Evolutionary conservation across 2,329 filamentous ascomycete species (phyloP).

Genomic region (Fusarium equiseti): DNA sequence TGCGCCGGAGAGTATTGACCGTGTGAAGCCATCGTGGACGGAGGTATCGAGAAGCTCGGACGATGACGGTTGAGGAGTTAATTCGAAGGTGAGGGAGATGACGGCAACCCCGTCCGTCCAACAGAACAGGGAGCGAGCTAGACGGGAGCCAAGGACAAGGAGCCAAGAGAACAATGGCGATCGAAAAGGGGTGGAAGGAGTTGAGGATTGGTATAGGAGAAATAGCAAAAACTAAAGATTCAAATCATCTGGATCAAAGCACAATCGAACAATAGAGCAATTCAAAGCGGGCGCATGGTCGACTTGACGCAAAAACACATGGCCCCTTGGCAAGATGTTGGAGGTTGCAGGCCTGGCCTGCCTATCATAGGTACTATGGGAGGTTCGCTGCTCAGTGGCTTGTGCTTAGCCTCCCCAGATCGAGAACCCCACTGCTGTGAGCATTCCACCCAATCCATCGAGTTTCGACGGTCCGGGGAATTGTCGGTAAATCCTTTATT

Average conservation of each 20-base stretch:
- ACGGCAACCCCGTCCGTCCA: slow-evolving; percentile 36
- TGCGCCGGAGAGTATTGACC: slow-evolving; percentile 51
- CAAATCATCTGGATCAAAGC: slow-evolving; percentile 45
- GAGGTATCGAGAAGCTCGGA: neutral
- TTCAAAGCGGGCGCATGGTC: slow-evolving; percentile 45
- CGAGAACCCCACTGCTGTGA: slow-evolving; percentile 30
- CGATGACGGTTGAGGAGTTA: slow-evolving; percentile 23
- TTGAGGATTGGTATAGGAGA: slow-evolving; percentile 35
- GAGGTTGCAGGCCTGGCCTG: slow-evolving; percentile 33
- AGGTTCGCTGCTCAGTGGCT: slow-evolving; percentile 43
- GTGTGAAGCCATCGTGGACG: slow-evolving; percentile 53
- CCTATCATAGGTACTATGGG: slow-evolving; percentile 22
- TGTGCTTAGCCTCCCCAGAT: slow-evolving; percentile 44
- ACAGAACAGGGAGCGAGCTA: slow-evolving; percentile 32
- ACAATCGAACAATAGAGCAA: slow-evolving; percentile 38
- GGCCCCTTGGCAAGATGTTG: slow-evolving; percentile 46
- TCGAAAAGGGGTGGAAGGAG: slow-evolving; percentile 29
- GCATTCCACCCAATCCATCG: slow-evolving; percentile 36
- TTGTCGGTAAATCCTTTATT: slow-evolving; percentile 42
- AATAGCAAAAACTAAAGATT: slow-evolving; percentile 38
- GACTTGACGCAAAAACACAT: slow-evolving; percentile 46
- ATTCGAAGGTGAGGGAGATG: slow-evolving; percentile 30
- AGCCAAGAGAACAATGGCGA: slow-evolving; percentile 37
- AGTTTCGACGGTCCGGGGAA: slow-evolving; percentile 37
- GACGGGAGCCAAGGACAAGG: slow-evolving; percentile 33